Evolutionary conservation across 176 grass and related monocot species (phyloP).

Genomic region (Saccharum officinarum): DNA sequence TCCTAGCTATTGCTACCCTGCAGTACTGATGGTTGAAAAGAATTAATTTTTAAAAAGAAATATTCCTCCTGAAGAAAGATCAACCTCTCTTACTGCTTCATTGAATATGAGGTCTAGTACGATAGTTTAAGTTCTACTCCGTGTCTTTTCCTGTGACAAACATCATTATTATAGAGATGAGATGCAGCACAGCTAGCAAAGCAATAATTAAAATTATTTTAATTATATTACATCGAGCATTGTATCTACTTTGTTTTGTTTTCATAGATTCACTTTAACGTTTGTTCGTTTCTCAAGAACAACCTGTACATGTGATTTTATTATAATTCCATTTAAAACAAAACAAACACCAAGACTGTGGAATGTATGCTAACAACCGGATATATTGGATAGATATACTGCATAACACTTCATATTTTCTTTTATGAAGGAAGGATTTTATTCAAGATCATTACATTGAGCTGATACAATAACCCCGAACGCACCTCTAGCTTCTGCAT

Average conservation of each 20-base stretch:
- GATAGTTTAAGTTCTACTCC: background rate
- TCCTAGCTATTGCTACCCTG: background rate
- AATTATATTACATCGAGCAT: background rate
- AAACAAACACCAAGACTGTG: too few species aligned
- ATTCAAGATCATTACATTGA: too few species aligned
- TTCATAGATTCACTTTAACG: background rate
- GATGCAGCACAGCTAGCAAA: background rate
- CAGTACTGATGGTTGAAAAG: background rate
- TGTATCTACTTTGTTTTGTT: background rate
- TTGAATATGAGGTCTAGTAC: background rate
- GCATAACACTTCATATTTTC: too few species aligned
- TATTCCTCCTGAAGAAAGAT: conserved; percentile 41
- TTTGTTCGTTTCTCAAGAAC: too few species aligned
- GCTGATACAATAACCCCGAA: too few species aligned
- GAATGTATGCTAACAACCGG: too few species aligned
- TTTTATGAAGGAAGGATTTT: too few species aligned
- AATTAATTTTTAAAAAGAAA: conserved; percentile 4
- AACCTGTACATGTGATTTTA: too few species aligned
- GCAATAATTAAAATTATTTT: background rate
- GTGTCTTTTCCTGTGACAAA: background rate
- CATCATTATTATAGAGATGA: background rate
- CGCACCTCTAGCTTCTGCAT: too few species aligned
- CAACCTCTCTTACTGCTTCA: background rate
- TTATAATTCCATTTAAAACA: too few species aligned
- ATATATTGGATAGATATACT: too few species aligned